phyloP scores from a whole-genome alignment of 768 basidiomycete species.

The Pulveroboletus sp. region DNA sequence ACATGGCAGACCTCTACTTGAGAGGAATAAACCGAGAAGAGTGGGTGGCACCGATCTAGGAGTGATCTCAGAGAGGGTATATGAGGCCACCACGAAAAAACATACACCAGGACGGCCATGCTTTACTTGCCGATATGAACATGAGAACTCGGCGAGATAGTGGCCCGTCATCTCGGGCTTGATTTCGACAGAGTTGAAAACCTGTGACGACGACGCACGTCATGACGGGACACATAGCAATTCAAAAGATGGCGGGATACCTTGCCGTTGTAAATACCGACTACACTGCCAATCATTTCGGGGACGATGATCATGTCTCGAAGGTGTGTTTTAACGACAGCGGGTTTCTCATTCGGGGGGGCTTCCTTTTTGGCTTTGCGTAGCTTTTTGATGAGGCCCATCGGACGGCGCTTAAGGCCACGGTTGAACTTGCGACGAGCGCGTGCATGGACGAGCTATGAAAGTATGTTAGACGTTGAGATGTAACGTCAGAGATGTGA shows the following conservation, averaged over 20 bases:
- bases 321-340: slow-evolving; percentile 98
- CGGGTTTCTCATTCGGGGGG: slow-evolving; percentile 97
- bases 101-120: slow-evolving; percentile 99
- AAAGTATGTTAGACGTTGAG: background rate
- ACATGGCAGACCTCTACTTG: slow-evolving; percentile 64
- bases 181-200: slow-evolving; percentile 96
- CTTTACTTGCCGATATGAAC: slow-evolving; percentile 98
- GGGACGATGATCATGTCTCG: slow-evolving; percentile 99
- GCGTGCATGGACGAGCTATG: slow-evolving; percentile 93
- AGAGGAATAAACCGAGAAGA: slow-evolving; percentile 92
- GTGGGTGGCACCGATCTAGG: slow-evolving; percentile 85
- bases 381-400: slow-evolving; percentile 99
- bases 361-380: slow-evolving; percentile 99
- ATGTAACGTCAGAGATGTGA: slow-evolving; percentile 5
- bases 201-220: slow-evolving; percentile 40
- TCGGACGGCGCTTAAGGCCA: slow-evolving; percentile 95
- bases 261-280: slow-evolving; percentile 99
- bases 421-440: slow-evolving; percentile 98
- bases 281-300: slow-evolving; percentile 98
- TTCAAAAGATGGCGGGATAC: slow-evolving; percentile 36
- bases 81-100: slow-evolving; percentile 14
- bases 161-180: slow-evolving; percentile 99
- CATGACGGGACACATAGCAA: background rate
- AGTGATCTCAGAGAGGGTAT: slow-evolving; percentile 9
- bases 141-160: slow-evolving; percentile 97